Base-by-base conservation (phyloP, 768 basidiomycete genomes). In the Thelephora ganbajun region DNA sequence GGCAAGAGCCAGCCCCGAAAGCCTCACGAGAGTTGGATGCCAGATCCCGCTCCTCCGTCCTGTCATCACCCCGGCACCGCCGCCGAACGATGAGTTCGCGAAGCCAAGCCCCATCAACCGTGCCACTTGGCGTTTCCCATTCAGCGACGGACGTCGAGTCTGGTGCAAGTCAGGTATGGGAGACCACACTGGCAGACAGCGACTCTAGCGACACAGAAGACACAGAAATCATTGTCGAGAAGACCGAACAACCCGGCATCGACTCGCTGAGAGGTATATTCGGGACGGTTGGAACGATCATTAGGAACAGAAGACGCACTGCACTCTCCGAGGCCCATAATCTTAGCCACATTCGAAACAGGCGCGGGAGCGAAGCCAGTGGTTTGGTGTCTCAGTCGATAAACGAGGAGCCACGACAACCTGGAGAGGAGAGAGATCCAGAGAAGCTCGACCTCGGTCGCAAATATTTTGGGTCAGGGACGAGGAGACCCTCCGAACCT, bases 221-320 rank as follows among this genome's bases (percentile, higher is more conserved):
- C 50, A 20, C 53, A 52, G 20, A 2, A 14, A 51, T 53, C 12
- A 59, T 60, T 46, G 50, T 60, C 18, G 52, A 54, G 45, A 51
- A 49, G 51, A 50, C 77, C 13, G 89, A 93, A 61, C 87, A 94
- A 56, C 91, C 92, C 0, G 91, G 91, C 0, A 80, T 93, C 62
- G 90, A 89, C 52, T 76, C 92, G 0, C 69, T 96, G 1, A 77
- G 93, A 16, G 90, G 91, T 16, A 83, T 83, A 0, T 90, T 90
- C 52, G 89, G 91, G 5, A 73, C 90, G 0, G 70, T 94, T 19
- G 91, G 93, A 5, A 87, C 83, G 54, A 82, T 96, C 54, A 87
- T 92, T 47, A 74, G 81, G 11, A 80, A 80, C 0, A 55, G 55
- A 39, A 56, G 59, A 18, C 50, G 59, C 9, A 50, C 51, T 2